phyloP scores from a whole-genome alignment of 345 rosid species.

The Bruguiera gymnorhiza region DNA sequence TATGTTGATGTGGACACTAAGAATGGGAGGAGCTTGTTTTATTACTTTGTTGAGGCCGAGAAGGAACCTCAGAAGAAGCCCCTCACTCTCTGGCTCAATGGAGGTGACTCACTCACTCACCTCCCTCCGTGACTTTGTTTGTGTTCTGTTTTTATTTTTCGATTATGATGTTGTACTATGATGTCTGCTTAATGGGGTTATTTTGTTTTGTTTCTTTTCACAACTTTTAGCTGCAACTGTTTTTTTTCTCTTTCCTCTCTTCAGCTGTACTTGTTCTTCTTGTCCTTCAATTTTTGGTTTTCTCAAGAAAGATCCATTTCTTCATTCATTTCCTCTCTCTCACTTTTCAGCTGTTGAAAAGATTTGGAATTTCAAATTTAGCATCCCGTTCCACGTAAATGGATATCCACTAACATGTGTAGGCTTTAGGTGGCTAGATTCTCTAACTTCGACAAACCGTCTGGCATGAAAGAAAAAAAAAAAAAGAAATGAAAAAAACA shows the following conservation, averaged over 20 bases:
- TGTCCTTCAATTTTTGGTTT: constrained; percentile 1
- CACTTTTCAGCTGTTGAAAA: neutral
- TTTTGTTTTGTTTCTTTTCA: constrained; percentile 6
- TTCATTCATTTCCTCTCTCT: neutral
- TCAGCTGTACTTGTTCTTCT: constrained; percentile 3
- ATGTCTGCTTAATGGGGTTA: constrained; percentile 10
- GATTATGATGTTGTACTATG: neutral
- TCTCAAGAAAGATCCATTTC: neutral
- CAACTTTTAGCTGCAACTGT: constrained; percentile 6
- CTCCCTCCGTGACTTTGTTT: constrained; percentile 5
- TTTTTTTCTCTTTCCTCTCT: neutral
- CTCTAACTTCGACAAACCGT: neutral
- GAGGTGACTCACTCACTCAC: constrained; percentile 43
- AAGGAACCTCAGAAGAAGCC: constrained; percentile 56
- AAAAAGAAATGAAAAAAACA: too few relatives aligned
- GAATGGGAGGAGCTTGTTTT: constrained; percentile 80
- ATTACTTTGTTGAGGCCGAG: constrained; percentile 88
- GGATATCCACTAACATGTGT: neutral
- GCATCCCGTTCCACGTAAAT: neutral
- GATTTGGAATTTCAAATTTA: neutral
- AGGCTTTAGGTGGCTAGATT: neutral
- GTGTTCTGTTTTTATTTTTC: neutral
- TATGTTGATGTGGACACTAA: constrained; percentile 72
- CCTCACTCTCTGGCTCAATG: constrained; percentile 91
- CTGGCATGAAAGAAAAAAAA: neutral